phyloP scores from a whole-genome alignment of 345 rosid species.

The Hibiscus syriacus region DNA sequence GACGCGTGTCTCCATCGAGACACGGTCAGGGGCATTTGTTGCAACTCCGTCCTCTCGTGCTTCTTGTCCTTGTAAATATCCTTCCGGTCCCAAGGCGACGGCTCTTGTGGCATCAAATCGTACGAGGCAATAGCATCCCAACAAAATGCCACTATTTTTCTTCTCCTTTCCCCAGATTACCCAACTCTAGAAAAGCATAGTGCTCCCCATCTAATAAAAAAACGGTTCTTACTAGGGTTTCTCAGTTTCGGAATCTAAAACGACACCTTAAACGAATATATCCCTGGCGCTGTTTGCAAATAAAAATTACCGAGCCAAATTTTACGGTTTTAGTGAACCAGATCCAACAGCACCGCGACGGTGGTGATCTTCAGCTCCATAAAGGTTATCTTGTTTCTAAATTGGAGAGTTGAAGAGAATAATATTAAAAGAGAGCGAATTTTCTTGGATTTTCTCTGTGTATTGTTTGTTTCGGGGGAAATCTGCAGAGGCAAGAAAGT shows the following conservation, averaged over 20 bases:
- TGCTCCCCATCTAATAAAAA: too few species aligned
- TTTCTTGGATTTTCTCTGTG: not conserved
- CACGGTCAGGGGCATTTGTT: too few species aligned
- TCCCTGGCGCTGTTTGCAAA: not conserved
- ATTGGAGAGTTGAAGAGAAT: not conserved
- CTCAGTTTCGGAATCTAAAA: not conserved
- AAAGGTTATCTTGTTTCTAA: not conserved
- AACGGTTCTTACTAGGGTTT: constrained; percentile 12
- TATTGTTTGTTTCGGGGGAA: constrained; percentile 20
- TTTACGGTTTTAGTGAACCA: not conserved
- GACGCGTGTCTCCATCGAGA: too few species aligned
- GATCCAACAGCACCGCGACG: not conserved
- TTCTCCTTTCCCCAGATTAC: not conserved
- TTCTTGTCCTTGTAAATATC: constrained; percentile 82
- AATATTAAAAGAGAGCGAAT: not conserved
- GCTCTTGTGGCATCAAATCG: constrained; percentile 95
- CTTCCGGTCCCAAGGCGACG: constrained; percentile 89
- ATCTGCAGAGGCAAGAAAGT: constrained; percentile 22
- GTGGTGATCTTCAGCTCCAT: too few species aligned
- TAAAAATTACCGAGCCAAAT: not conserved
- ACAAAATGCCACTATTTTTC: constrained; percentile 16
- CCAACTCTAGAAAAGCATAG: not conserved
- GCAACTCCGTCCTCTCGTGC: too few species aligned
- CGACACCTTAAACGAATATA: not conserved
- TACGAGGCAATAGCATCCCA: constrained; percentile 24